Percentiles rank a stretch among this genome's conserved stretches.
These are phyloP conservation scores for Pseudonectria buxi DNA, from an alignment of 2,329 filamentous ascomycete genomes.

Conservation along the genomic window DNA sequence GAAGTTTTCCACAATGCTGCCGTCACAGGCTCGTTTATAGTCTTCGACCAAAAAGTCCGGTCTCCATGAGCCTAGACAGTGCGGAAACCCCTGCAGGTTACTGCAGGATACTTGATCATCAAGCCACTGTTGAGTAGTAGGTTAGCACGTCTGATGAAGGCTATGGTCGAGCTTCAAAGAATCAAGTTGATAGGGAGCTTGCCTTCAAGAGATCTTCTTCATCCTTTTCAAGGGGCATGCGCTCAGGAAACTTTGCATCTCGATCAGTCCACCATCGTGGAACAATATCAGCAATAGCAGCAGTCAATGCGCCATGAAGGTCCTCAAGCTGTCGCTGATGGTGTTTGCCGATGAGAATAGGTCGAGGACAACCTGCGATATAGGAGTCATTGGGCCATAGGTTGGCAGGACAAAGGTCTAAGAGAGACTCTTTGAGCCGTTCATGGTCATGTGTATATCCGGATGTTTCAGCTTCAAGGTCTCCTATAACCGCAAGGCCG, in stretches of 20 bases:
- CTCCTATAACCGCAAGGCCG: slow-evolving; percentile 4
- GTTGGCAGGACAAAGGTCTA: slow-evolving; percentile 16
- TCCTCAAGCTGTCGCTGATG: slow-evolving; percentile 24
- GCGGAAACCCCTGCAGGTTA: slow-evolving; percentile 14
- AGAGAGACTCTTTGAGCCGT: slow-evolving; percentile 9
- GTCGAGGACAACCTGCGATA: slow-evolving; percentile 22
- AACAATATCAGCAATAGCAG: slow-evolving; percentile 30
- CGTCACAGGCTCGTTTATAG: no score
- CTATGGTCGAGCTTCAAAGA: no score
- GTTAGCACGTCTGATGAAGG: no score
- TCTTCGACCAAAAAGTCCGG: slow-evolving; percentile 34
- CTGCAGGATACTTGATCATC: slow-evolving; percentile 20
- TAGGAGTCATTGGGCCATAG: slow-evolving; percentile 26
- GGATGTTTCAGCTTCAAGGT: neutral
- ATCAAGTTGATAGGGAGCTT: no score
- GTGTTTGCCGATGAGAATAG: slow-evolving; percentile 25
- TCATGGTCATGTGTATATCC: slow-evolving; percentile 14
- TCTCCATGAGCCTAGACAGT: slow-evolving; percentile 28
- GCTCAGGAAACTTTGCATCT: slow-evolving; percentile 22
- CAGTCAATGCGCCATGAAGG: slow-evolving; percentile 25
- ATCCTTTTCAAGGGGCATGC: slow-evolving; percentile 27
- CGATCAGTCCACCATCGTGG: slow-evolving; percentile 32
- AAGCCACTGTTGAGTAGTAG: slow-evolving; percentile 21
- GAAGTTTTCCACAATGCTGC: slow-evolving; percentile 18
- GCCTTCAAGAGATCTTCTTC: slow-evolving; percentile 27